phyloP scores from a whole-genome alignment of 1,284 basidiomycete genomes.

The Ganoderma resinaceum region DNA sequence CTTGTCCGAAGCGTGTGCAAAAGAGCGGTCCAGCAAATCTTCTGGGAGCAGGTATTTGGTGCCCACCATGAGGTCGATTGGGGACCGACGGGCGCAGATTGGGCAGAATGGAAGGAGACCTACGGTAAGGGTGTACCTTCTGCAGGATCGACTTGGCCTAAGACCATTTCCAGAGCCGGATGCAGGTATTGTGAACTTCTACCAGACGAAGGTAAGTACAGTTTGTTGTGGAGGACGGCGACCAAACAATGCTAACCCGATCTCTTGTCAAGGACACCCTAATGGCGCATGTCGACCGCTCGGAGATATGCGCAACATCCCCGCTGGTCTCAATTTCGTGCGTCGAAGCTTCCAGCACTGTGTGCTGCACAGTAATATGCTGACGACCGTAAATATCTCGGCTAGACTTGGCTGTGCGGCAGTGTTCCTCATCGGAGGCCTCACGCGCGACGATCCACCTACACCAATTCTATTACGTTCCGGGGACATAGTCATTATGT shows the following conservation, averaged over 20 bases:
- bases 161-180: conserved; percentile 70
- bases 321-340: conserved; percentile 93
- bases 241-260: background rate
- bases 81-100: conserved; percentile 62
- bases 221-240: background rate
- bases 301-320: conserved; percentile 85
- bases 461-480: conserved; percentile 83
- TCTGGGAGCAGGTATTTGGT: conserved; percentile 74
- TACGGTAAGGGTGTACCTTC: conserved; percentile 62
- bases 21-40: conserved; percentile 62
- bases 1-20: conserved; percentile 67
- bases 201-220: conserved; percentile 69
- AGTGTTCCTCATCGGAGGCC: conserved; percentile 88
- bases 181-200: conserved; percentile 94
- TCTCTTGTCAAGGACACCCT: conserved; percentile 73
- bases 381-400: background rate
- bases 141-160: background rate
- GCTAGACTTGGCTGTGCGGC: conserved; percentile 84
- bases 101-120: conserved; percentile 73
- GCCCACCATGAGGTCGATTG: conserved; percentile 46
- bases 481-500: conserved; percentile 93
- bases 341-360: conserved; percentile 31
- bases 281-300: conserved; percentile 94
- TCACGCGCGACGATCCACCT: conserved; percentile 78
- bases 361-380: background rate